These are phyloP conservation scores for Brassica nigra DNA, from an alignment of 345 rosid species.

Conservation along the genomic window DNA sequence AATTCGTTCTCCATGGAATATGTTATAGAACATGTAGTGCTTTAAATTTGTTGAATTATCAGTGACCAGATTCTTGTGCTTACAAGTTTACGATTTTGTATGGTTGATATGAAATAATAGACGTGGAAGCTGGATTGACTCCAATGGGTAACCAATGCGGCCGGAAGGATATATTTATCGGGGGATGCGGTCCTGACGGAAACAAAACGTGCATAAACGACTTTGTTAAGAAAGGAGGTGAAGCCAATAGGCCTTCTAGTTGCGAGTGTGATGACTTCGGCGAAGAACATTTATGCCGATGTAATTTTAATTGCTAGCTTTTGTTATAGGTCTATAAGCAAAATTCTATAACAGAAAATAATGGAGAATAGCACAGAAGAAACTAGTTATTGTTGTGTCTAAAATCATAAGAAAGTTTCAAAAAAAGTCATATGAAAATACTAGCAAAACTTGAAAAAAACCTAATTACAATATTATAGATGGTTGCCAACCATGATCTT, in stretches of 20 bases:
- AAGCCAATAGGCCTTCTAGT: slow-evolving; percentile 3
- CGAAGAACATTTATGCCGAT: slow-evolving; percentile 27
- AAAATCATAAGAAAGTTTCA: background rate
- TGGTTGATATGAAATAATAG: slow-evolving; percentile 12
- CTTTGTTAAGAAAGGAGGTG: slow-evolving; percentile 27
- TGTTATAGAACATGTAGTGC: background rate
- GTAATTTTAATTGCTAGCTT: slow-evolving; percentile 8
- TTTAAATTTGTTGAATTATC: background rate
- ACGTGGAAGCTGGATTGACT: slow-evolving; percentile 20
- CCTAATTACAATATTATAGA: background rate
- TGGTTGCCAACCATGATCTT: background rate
- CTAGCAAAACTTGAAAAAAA: background rate
- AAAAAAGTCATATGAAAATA: background rate
- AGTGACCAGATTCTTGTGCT: background rate
- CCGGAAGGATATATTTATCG: slow-evolving; percentile 22
- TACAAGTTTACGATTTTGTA: background rate
- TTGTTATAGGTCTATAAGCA: background rate
- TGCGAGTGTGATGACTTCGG: slow-evolving; percentile 30
- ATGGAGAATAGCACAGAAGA: background rate
- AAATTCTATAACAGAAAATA: background rate
- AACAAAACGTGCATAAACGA: slow-evolving; percentile 30
- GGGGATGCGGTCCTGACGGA: slow-evolving; percentile 28
- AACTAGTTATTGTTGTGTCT: background rate
- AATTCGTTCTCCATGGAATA: background rate
- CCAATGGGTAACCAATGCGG: background rate